phyloP scores from a whole-genome alignment of 495 filamentous ascomycete species.

The Aspergillus homomorphus region DNA sequence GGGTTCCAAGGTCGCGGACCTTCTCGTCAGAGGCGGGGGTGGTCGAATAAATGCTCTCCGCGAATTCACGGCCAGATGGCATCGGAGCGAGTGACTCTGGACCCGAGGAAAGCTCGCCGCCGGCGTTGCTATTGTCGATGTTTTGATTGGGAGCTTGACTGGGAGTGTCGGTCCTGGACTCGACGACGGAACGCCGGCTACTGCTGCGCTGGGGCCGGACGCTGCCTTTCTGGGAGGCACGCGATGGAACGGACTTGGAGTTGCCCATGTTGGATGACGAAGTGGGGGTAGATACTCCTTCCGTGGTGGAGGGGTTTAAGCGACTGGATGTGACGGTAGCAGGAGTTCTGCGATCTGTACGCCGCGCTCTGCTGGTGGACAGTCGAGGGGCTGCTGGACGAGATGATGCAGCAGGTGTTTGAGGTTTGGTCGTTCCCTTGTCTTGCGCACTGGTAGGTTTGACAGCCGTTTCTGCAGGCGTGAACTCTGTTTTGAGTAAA shows the following conservation, averaged over 20 bases:
- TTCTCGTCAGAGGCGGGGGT: background rate
- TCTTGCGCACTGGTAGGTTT: slow-evolving; percentile 1
- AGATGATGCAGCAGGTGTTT: slow-evolving; percentile 11
- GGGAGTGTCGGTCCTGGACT: background rate
- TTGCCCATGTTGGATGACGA: background rate
- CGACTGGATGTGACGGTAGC: background rate
- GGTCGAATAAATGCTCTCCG: background rate
- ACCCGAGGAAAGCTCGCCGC: background rate
- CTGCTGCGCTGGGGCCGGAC: background rate
- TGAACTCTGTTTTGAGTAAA: slow-evolving; percentile 3
- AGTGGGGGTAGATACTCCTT: background rate
- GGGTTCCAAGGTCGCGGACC: background rate
- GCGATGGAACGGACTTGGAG: background rate
- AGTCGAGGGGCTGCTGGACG: slow-evolving; percentile 6
- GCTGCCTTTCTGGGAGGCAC: background rate
- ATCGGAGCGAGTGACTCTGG: background rate
- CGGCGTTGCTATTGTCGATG: background rate
- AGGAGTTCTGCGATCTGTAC: slow-evolving; percentile 13
- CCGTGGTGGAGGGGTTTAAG: background rate
- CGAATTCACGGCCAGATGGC: background rate
- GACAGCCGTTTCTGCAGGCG: background rate
- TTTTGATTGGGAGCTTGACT: background rate
- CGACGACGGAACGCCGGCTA: background rate
- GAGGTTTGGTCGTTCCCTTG: background rate
- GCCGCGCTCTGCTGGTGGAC: slow-evolving; percentile 14